Conservation (phyloP, 140 eudicot genomes). For the Erigeron philadelphicus region DNA sequence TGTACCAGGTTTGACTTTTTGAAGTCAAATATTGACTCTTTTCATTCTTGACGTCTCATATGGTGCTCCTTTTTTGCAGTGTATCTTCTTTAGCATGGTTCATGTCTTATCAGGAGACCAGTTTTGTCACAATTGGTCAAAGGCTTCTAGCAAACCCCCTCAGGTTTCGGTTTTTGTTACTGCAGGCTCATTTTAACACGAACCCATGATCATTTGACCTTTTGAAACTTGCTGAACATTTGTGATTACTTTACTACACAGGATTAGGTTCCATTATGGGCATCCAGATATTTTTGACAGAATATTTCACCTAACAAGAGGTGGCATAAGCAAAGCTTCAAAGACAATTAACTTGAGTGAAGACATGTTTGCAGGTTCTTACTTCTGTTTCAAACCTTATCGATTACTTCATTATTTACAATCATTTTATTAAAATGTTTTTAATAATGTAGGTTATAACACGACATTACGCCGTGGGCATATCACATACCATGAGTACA, state of each 20-base stretch:
- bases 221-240: constrained; percentile 12
- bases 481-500: constrained; percentile 88
- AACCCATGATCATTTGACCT: neutral
- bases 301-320: constrained; percentile 92
- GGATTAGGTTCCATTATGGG: constrained; percentile 96
- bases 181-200: constrained; percentile 1
- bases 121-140: constrained; percentile 97
- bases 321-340: constrained; percentile 98
- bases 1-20: constrained; percentile 20
- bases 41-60: constrained; percentile 11
- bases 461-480: constrained; percentile 74
- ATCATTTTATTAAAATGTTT: neutral
- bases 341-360: constrained; percentile 88
- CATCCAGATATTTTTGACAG: constrained; percentile 98
- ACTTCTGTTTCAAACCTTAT: neutral
- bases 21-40: constrained; percentile 22
- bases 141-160: constrained; percentile 92
- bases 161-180: constrained; percentile 41
- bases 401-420: neutral
- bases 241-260: constrained; percentile 29
- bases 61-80: constrained; percentile 42
- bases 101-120: constrained; percentile 98
- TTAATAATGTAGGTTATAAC: constrained; percentile 54
- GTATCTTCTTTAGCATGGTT: constrained; percentile 97
- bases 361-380: constrained; percentile 83